Evolutionary conservation across 2,329 filamentous ascomycete species (phyloP), one percentile per base, ranked within the genome.

Genomic region (Rutstroemia sp.): DNA sequence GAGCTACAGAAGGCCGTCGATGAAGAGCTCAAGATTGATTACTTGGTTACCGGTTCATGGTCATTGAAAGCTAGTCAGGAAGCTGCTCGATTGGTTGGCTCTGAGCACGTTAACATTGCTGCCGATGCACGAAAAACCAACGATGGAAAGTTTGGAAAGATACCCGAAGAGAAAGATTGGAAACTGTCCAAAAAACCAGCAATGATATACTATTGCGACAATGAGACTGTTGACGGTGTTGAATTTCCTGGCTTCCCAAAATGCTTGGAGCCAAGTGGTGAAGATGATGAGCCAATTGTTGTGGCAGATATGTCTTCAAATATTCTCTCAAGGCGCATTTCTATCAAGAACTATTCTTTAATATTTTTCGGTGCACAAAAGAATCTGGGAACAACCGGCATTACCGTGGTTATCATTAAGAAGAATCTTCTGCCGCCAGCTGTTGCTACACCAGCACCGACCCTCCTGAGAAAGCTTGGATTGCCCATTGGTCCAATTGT

Each of bases 301-400:
- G 86, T 96, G 5, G 90, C 89, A 19, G 92, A 97, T 72, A 95
- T 97, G 88, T 88, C 82, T 48, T 96, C 90, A 58, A 97, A 96
- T 72, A 96, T 97, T 69, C 83, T 97, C 52, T 90, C 89, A 48
- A 79, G 90, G 45, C 80, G 79, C 60, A 80, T 96, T 23, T 86
- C 92, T 37, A 80, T 95, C 49, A 78, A 77, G 63, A 92, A 94
- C 69, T 95, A 87, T 73, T 87, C 86, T 1, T 77, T 87, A 63
- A 87, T 97, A 69, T 96, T 96, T 75, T 95, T 91, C 60, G 91
- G 92, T 48, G 91, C 92, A 0, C 92, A 96, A 71, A 96, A 97
- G 81, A 96, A 97, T 73, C 79, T 96, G 10, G 92, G 92, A 27
- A 83, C 82, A 3, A 85, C 92, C 1, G 92, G 92, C 58, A 81